Conservation (phyloP, 2,329 filamentous ascomycete species). For the Drechslerella coelobrocha region DNA sequence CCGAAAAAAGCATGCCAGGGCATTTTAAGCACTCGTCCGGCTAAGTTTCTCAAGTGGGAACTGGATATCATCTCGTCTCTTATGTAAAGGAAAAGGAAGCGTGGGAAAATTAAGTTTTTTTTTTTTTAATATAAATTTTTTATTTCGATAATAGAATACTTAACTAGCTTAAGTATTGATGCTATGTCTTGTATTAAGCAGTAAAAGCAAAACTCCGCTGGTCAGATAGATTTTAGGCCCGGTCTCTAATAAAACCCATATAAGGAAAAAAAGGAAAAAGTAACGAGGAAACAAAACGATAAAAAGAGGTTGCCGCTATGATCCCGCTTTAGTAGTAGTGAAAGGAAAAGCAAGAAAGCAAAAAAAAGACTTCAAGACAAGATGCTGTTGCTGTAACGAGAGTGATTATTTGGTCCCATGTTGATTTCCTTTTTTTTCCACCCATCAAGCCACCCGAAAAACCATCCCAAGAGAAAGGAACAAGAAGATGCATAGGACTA, state of each 20-base stretch:
- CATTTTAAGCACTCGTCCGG: constrained; percentile 8
- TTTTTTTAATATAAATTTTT: constrained; percentile 32
- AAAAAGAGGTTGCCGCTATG: constrained; percentile 39
- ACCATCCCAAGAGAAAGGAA: constrained; percentile 6
- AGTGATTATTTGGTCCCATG: constrained; percentile 44
- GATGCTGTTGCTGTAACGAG: constrained; percentile 33
- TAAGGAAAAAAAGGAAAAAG: constrained; percentile 17
- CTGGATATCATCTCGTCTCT: neutral
- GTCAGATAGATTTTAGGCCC: constrained; percentile 41
- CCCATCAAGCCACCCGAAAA: neutral
- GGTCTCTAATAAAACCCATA: constrained; percentile 47
- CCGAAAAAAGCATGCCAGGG: neutral
- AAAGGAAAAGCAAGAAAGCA: constrained; percentile 6
- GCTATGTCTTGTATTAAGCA: constrained; percentile 19
- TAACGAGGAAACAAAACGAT: constrained; percentile 22
- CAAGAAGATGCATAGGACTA: neutral
- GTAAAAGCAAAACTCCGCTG: constrained; percentile 38
- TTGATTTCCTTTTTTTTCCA: constrained; percentile 22
- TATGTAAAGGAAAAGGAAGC: too few relatives aligned
- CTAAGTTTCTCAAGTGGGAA: constrained; percentile 11
- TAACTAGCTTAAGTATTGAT: constrained; percentile 18
- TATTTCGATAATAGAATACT: constrained; percentile 18
- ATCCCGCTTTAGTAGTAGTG: constrained; percentile 30
- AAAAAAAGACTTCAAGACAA: constrained; percentile 11
- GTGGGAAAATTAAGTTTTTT: constrained; percentile 2